A percentile compares a stretch with the other conserved stretches of the same genome.
phyloP scores from a whole-genome alignment of 1,139 yeast species.

The Yamadazyma diddensiae region DNA sequence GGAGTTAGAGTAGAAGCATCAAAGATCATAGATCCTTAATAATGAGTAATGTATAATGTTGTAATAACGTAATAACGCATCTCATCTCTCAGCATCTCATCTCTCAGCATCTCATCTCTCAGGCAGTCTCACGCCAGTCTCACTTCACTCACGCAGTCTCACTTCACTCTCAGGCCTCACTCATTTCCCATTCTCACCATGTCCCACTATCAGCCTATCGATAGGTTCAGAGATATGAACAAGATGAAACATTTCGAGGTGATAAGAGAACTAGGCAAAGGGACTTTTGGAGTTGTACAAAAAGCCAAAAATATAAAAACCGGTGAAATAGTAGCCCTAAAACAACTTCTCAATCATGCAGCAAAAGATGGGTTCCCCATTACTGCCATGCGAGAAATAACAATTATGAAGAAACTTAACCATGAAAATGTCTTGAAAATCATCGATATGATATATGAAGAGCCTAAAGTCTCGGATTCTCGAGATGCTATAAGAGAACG shows the following conservation, averaged over 20 bases:
- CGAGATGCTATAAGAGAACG: slow-evolving; percentile 36
- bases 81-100: too few relatives aligned
- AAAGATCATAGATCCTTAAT: too few relatives aligned
- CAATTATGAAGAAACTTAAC: slow-evolving; percentile 68
- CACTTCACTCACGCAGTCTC: too few relatives aligned
- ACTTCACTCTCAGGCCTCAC: too few relatives aligned
- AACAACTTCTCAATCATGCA: slow-evolving; percentile 77
- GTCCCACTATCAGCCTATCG: slow-evolving; percentile 12
- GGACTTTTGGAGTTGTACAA: slow-evolving; percentile 50
- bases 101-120: too few relatives aligned
- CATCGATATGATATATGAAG: slow-evolving; percentile 78
- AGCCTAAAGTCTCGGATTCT: slow-evolving; percentile 37
- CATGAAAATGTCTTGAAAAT: slow-evolving; percentile 75
- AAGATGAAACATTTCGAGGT: slow-evolving; percentile 31
- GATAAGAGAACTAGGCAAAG: slow-evolving; percentile 43
- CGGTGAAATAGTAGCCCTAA: slow-evolving; percentile 50
- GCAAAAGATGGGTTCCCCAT: slow-evolving; percentile 93
- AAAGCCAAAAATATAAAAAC: slow-evolving; percentile 34
- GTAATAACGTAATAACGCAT: too few relatives aligned
- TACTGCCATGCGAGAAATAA: slow-evolving; percentile 91
- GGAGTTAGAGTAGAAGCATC: too few relatives aligned
- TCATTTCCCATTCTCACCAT: not conserved
- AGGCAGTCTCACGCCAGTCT: too few relatives aligned
- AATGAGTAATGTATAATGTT: too few relatives aligned
- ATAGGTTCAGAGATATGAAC: slow-evolving; percentile 27